Evolutionary conservation across 1,284 basidiomycete species (phyloP).

Genomic region (Sanghuangporus baumii): DNA sequence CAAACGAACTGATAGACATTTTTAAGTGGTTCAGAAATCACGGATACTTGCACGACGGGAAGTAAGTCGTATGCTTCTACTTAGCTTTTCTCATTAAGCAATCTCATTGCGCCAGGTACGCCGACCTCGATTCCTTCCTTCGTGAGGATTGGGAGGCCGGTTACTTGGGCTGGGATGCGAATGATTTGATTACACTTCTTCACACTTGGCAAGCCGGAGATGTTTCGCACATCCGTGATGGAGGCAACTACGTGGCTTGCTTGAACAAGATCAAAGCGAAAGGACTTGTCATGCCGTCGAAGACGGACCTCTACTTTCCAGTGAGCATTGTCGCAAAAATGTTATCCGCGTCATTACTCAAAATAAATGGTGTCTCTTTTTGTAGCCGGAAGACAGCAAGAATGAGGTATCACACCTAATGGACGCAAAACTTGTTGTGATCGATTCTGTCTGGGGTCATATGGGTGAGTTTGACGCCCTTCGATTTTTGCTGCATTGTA

Average conservation of each 20-base stretch:
- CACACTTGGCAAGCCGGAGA: conserved; percentile 55
- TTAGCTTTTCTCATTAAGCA: conserved; percentile 3
- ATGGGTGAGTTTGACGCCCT: conserved; percentile 33
- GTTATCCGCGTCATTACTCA: neutral
- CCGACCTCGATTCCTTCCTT: conserved; percentile 45
- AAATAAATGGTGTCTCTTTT: neutral
- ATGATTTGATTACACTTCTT: conserved; percentile 48
- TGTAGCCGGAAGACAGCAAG: conserved; percentile 51
- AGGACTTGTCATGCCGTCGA: conserved; percentile 52
- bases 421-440: conserved; percentile 40
- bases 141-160: conserved; percentile 47
- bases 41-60: conserved; percentile 38
- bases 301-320: conserved; percentile 56
- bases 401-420: conserved; percentile 41
- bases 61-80: conserved; percentile 25
- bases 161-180: conserved; percentile 50
- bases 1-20: neutral
- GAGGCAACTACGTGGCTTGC: conserved; percentile 36
- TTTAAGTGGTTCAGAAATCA: conserved; percentile 52
- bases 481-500: neutral
- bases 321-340: conserved; percentile 26
- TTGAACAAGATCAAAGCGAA: conserved; percentile 43
- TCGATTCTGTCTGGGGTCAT: conserved; percentile 55
- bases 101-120: conserved; percentile 29
- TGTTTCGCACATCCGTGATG: conserved; percentile 40